These are phyloP conservation scores for Panicum hallii DNA, from an alignment of 202 grass and related monocot genomes.

Conservation along the genomic window DNA sequence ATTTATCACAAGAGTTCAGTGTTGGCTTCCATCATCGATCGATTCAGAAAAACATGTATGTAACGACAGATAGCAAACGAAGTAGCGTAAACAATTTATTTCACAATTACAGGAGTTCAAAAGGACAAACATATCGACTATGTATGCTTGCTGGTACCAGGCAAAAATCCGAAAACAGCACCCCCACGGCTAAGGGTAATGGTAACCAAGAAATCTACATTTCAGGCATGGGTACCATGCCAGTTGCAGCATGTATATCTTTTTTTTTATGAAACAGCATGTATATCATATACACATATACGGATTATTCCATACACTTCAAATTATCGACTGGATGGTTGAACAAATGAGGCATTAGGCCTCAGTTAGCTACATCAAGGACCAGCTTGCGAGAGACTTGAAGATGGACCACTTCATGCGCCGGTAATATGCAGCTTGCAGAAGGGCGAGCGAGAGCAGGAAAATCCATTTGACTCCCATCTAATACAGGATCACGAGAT, in stretches of 20 bases:
- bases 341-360: neutral
- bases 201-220: neutral
- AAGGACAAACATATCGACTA: neutral
- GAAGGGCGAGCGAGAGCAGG: slow-evolving; percentile 47
- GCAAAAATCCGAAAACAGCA: neutral
- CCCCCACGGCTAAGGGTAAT: neutral
- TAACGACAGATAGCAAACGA: neutral
- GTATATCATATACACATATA: neutral
- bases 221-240: neutral
- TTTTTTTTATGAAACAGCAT: neutral
- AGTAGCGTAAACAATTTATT: neutral
- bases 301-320: slow-evolving; percentile 28
- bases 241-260: neutral
- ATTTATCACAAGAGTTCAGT: neutral
- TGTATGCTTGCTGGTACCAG: neutral
- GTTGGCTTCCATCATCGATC: neutral
- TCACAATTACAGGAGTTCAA: neutral
- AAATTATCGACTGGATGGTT: neutral
- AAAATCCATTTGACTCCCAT: slow-evolving; percentile 64
- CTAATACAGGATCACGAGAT: slow-evolving; percentile 13
- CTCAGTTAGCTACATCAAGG: slow-evolving; percentile 55
- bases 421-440: slow-evolving; percentile 59
- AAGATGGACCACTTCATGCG: slow-evolving; percentile 58
- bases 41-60: neutral
- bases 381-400: slow-evolving; percentile 50